Evolutionary conservation across 139 green algal species (phyloP), one percentile per base, ranked within the genome.

Genomic region (Dunaliella sp.): DNA sequence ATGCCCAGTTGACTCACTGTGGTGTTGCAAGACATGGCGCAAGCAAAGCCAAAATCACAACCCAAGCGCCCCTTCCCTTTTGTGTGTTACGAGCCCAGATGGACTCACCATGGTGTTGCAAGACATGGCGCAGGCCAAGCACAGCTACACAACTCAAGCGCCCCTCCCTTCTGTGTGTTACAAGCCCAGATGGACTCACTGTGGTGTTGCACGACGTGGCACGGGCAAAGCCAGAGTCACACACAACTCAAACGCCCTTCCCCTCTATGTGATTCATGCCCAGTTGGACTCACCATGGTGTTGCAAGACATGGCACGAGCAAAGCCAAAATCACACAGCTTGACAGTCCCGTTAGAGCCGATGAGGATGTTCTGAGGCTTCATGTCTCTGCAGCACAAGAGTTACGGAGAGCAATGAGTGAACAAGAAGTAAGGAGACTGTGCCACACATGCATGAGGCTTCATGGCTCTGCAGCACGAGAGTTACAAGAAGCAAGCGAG

Each of bases 311-410:
- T 98, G 75, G 97, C 96, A 3, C 95, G 91, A 90, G 91, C 97
- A 97, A 87, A 99, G 89, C 91, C 96, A 93, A 98, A 98, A 89
- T 99, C 96, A 86, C 95, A 97, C 31, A 99, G 95, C 91, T 96
- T 97, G 12, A 99, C 81, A 0, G 88, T 85, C 24, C 94, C 94
- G 0, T 92, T 81, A 1, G 83, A 84, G 12, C 92, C 89, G 25
- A 98, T 89, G 31, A 99, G 93, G 79, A 99, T 92, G 90, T 99
- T 99, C 87, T 98, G 95, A 22, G 83, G 94, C 84, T 98, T 97
- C 78, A 99, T 93, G 87, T 99, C 97, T 1, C 95, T 89, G 86
- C 80, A 82, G 2, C n/a, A n/a, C n/a, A n/a, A n/a, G n/a, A n/a
- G n/a, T 48, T 48, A 30, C 24, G 77, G 77, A 30, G 24, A 58